Evolutionary conservation across 2,329 filamentous ascomycete genomes (phyloP).

Genomic region (Penicillium corylophilum): DNA sequence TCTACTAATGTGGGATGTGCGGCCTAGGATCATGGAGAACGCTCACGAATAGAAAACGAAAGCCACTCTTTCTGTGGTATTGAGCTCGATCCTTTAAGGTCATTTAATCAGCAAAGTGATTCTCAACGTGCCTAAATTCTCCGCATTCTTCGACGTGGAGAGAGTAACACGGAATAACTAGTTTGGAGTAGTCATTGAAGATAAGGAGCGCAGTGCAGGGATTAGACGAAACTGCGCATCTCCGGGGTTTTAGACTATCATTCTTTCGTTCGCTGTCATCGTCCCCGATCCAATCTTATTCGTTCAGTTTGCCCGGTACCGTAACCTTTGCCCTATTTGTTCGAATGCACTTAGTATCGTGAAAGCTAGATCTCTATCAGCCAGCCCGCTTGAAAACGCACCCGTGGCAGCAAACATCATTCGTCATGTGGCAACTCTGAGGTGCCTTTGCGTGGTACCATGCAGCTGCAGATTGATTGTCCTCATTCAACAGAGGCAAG

Average conservation of each 20-base stretch:
- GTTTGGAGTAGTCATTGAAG: no score
- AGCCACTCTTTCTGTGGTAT: no score
- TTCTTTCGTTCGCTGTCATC: background rate
- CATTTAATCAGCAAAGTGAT: no score
- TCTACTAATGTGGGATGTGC: no score
- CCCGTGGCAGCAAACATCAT: constrained; percentile 4
- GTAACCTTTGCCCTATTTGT: background rate
- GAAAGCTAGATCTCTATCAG: background rate
- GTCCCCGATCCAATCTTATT: background rate
- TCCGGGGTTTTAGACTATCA: background rate
- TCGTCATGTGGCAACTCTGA: background rate
- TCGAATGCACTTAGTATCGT: background rate
- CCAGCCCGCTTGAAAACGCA: constrained; percentile 10
- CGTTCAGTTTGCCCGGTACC: background rate
- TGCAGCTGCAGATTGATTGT: background rate
- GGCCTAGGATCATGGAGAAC: no score
- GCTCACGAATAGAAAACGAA: no score
- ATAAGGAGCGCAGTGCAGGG: no score
- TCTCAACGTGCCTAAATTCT: no score
- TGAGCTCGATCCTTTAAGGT: no score
- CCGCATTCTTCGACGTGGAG: no score
- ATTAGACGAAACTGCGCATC: background rate
- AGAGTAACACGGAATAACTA: no score
- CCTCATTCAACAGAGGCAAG: background rate
- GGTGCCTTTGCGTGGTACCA: background rate